Evolutionary conservation across 257 asterid genomes (phyloP), one percentile per base, ranked within the genome.

Genomic region (Nicotiana otophora): DNA sequence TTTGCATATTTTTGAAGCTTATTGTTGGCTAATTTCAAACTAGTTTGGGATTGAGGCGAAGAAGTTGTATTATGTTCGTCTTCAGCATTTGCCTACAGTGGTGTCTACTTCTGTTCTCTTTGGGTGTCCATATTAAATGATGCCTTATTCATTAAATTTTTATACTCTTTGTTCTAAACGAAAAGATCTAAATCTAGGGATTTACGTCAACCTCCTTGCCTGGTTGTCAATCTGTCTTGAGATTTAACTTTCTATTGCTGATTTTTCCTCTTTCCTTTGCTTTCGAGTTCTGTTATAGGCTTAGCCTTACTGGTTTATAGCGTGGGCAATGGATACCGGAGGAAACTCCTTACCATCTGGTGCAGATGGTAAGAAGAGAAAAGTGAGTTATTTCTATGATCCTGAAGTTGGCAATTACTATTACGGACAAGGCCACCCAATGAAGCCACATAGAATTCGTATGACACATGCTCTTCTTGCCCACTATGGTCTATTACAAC

Each of bases 381-480:
- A 81, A 77, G 88, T 87, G 46, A 83, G 82, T 72, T 88, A 88
- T 68, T 88, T 85, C 81, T 84, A 88, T 66, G 87, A 88, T 57
- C 88, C 90, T 11, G 83, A 83, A 75, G 87, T 85, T 48, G 90
- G 88, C 36, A 84, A 85, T 68, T 84, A 88, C 68, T 88, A 88
- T 80, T 85, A 88, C 82, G 90, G 90, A 46, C 88, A 83, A 67
- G 88, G 88, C 42, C 90, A 88, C 83, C 90, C 88, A 12, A 88
- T 88, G 88, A 88, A 85, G 87, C 87, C 90, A 4, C 88, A 88
- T 84, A 74, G 90, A 57, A 84, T 86, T 19, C 77, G 85, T 10
- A 88, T 88, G 87, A 83, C 89, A 39, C 89, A 86, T 82, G 66
- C 85, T 77, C 90, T 88, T 46, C 85, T 85, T 65, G 84, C 81